Evolutionary conservation across 352 stramenopile genomes (phyloP), one percentile per base, ranked within the genome.

Genomic region (Bremia lactucae): DNA sequence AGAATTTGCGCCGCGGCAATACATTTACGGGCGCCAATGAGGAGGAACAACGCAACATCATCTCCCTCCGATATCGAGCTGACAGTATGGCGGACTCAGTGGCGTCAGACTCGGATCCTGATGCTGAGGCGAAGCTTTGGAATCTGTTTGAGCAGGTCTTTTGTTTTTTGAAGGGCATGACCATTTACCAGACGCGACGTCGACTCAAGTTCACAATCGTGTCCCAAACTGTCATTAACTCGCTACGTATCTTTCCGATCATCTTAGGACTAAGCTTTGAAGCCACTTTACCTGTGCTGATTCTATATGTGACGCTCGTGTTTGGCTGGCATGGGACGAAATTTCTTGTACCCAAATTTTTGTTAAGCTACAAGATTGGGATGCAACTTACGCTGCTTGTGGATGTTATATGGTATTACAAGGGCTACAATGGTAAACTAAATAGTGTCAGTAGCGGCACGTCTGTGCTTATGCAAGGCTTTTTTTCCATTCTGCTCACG

Each of bases 261-360:
- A 82, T 93, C 42, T 51, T 93, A 18, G 81, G 81, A 0, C 55
- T 88, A 14, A 91, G 72, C 35, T 93, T 88, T 50, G 76, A 85
- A 46, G 72, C 81, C 21, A 91, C 78, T 6, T 20, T 93, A 21
- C 81, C 81, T 9, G 72, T 93, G 46, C 52, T 87, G 35, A 90
- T 93, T 46, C 58, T 93, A 60, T 91, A 90, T 46, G 52, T 91
- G 20, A 93, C 81, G 25, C 51, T 93, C 15, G 78, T 93, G 49
- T 65, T 93, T 45, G 81, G 81, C 6, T 93, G 81, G 81, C 81
- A 93, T 52, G 81, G 81, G 41, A 83, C 71, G n/a, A 91, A 88
- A 41, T 90, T 90, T 59, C 62, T 93, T 15, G 72, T 83, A 19
- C 73, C 76, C 26, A 83, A 85, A 45, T 93, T 88, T 47, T 49